Evolutionary conservation across 345 rosid genomes (phyloP).

Genomic region (Euphorbia peplus): DNA sequence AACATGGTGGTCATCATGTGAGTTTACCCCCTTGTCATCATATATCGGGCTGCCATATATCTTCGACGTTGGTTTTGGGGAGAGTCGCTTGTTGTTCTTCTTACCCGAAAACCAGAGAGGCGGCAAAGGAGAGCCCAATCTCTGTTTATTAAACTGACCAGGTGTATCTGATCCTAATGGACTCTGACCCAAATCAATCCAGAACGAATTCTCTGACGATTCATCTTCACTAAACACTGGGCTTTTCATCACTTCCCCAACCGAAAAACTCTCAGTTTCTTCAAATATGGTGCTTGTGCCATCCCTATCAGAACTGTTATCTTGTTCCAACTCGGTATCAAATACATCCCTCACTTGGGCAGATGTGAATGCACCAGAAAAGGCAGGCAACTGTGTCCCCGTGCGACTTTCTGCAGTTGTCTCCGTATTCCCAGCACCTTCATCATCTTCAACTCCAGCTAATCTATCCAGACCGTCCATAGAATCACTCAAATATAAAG

Average conservation of each 20-base stretch:
- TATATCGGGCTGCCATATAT: conserved; percentile 65
- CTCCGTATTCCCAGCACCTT: conserved; percentile 49
- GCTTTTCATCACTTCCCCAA: conserved; percentile 97
- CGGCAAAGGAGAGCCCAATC: conserved; percentile 56
- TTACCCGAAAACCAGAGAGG: conserved; percentile 66
- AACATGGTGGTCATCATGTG: conserved; percentile 50
- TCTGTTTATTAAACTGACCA: conserved; percentile 52
- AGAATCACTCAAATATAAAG: conserved; percentile 87
- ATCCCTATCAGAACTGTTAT: conserved; percentile 75
- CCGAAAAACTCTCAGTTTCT: conserved; percentile 83
- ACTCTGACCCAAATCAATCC: conserved; percentile 98
- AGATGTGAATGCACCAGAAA: conserved; percentile 86
- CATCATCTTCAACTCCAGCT: conserved; percentile 50
- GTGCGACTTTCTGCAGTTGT: conserved; percentile 55
- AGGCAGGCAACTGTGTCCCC: conserved; percentile 74
- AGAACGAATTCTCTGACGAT: conserved; percentile 77
- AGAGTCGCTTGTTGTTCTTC: conserved; percentile 58
- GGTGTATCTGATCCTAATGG: conserved; percentile 69
- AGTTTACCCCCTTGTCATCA: conserved; percentile 50
- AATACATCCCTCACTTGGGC: conserved; percentile 93
- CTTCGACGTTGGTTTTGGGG: conserved; percentile 59
- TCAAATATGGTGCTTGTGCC: conserved; percentile 88
- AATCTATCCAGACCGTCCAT: conserved; percentile 74
- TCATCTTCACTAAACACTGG: conserved; percentile 97
- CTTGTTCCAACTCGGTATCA: conserved; percentile 85